Evolutionary conservation across 768 basidiomycete genomes (phyloP).

Genomic region (Exidia glandulosa): DNA sequence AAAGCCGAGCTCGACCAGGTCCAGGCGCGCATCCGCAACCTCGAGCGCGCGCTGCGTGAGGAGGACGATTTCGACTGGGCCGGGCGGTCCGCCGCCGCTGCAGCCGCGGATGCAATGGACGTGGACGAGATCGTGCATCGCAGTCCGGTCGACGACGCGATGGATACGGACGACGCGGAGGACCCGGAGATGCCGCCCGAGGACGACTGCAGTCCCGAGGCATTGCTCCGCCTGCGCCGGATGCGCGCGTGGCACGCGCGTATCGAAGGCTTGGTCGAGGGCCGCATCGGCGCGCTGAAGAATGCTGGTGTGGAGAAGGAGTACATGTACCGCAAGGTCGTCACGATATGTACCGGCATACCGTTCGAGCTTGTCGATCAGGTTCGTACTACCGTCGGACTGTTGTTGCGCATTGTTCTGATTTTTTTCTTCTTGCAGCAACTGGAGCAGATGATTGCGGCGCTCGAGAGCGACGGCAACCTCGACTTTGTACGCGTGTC

Average conservation of each 20-base stretch:
- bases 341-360: slow-evolving; percentile 80
- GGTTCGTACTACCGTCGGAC: slow-evolving; percentile 37
- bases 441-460: slow-evolving; percentile 74
- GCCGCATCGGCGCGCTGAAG: slow-evolving; percentile 56
- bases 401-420: slow-evolving; percentile 3
- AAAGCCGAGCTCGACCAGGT: slow-evolving; percentile 74
- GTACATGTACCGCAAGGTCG: slow-evolving; percentile 83
- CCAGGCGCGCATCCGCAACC: slow-evolving; percentile 69
- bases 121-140: slow-evolving; percentile 46
- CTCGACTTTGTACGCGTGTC: slow-evolving; percentile 79
- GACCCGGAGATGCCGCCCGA: slow-evolving; percentile 71
- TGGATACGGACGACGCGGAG: slow-evolving; percentile 37
- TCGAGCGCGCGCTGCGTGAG: slow-evolving; percentile 64
- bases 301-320: slow-evolving; percentile 82
- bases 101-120: slow-evolving; percentile 9
- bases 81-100: slow-evolving; percentile 48
- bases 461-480: slow-evolving; percentile 79
- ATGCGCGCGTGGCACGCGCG: slow-evolving; percentile 76
- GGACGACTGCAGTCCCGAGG: slow-evolving; percentile 41
- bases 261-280: slow-evolving; percentile 62
- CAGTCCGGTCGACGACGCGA: slow-evolving; percentile 50
- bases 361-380: slow-evolving; percentile 82
- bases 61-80: slow-evolving; percentile 87
- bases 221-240: slow-evolving; percentile 60
- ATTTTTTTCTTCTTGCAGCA: slow-evolving; percentile 33